Evolutionary conservation across 768 basidiomycete species (phyloP).

Genomic region (Cyathus striatus): DNA sequence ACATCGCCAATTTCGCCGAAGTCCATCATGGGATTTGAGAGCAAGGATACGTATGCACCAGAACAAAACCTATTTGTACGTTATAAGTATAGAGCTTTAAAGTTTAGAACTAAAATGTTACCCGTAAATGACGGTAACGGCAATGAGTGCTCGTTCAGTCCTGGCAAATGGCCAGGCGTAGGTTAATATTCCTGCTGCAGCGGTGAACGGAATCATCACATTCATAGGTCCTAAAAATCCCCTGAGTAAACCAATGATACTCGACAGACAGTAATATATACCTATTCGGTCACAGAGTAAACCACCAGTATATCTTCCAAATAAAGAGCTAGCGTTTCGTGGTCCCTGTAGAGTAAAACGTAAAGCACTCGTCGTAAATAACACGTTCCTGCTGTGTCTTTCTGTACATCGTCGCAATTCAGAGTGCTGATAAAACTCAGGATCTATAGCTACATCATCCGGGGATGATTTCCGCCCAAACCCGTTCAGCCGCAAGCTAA

Average conservation of each 20-base stretch:
- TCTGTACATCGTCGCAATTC: no score
- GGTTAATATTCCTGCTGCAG: conserved; percentile 51
- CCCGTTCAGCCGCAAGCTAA: no score
- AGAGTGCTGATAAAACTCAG: no score
- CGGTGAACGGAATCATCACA: conserved; percentile 60
- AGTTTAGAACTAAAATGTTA: conserved; percentile 19
- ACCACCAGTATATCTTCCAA: conserved; percentile 57
- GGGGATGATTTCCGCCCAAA: no score
- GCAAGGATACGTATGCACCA: conserved; percentile 56
- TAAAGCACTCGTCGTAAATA: no score
- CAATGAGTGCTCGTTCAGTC: conserved; percentile 39
- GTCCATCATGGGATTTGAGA: conserved; percentile 52
- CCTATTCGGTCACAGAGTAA: conserved; percentile 51
- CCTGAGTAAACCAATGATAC: background rate
- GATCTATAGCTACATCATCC: no score
- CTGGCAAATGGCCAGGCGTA: conserved; percentile 67
- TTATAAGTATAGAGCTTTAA: conserved; percentile 12
- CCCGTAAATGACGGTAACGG: conserved; percentile 61
- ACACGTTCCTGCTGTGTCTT: no score
- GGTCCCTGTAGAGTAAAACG: no score
- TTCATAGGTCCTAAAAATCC: conserved; percentile 58
- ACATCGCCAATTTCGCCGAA: conserved; percentile 59
- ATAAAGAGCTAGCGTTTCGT: conserved; percentile 59
- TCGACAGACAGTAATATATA: conserved; percentile 10
- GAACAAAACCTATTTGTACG: conserved; percentile 43